phyloP scores from a whole-genome alignment of 1,284 basidiomycete genomes.

The Tylopilus orsonianus region DNA sequence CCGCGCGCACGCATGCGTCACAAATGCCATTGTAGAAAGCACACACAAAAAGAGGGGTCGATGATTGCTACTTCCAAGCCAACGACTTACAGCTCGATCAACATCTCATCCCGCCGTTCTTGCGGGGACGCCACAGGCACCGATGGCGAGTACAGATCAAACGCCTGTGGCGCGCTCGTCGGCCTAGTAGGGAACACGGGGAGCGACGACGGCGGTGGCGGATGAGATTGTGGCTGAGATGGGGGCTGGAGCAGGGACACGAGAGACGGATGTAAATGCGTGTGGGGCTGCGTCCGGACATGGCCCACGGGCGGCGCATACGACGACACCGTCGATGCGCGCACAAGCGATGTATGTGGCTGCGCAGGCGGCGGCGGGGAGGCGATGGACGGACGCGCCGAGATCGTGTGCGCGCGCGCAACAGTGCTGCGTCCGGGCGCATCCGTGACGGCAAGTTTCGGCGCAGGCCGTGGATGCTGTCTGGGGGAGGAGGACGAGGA shows the following conservation, averaged over 20 bases:
- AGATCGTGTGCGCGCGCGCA: slow-evolving; percentile 24
- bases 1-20: too few relatives aligned
- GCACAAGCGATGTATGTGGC: slow-evolving; percentile 19
- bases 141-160: slow-evolving; percentile 48
- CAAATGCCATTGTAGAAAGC: too few relatives aligned
- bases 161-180: slow-evolving; percentile 57
- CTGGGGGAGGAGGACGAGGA: slow-evolving; percentile 5
- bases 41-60: not conserved
- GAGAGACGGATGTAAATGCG: slow-evolving; percentile 6
- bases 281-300: slow-evolving; percentile 4
- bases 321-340: slow-evolving; percentile 25
- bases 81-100: slow-evolving; percentile 67
- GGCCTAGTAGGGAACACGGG: slow-evolving; percentile 40
- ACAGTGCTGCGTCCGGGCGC: slow-evolving; percentile 12
- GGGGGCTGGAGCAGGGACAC: slow-evolving; percentile 7
- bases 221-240: slow-evolving; percentile 11
- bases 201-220: not conserved
- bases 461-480: slow-evolving; percentile 1
- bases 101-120: slow-evolving; percentile 78
- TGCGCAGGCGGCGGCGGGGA: slow-evolving; percentile 16
- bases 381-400: slow-evolving; percentile 22
- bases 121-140: slow-evolving; percentile 54
- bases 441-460: not conserved
- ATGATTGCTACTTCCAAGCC: not conserved
- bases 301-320: slow-evolving; percentile 10